phyloP scores from a whole-genome alignment of 495 filamentous ascomycete genomes.

The Mycothermus thermophilus region DNA sequence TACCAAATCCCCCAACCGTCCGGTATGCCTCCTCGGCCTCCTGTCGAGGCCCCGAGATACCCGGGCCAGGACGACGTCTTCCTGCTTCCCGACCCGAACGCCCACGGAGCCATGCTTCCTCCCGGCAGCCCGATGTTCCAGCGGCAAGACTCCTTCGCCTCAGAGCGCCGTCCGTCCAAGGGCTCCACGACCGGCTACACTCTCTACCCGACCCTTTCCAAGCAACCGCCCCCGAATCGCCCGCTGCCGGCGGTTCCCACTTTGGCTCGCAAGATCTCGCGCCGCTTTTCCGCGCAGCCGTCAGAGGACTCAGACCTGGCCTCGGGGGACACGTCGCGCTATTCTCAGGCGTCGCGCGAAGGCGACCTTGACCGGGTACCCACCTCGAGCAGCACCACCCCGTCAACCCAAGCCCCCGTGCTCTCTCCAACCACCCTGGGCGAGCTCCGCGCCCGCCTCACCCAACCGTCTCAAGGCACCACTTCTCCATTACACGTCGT shows the following conservation, averaged over 20 bases:
- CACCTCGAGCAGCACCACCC: not conserved
- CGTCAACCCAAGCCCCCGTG: not conserved
- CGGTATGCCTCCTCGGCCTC: conserved; percentile 3
- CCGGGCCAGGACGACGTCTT: conserved; percentile 5
- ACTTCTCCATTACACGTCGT: conserved; percentile 7
- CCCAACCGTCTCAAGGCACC: too few species aligned
- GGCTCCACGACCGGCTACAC: conserved; percentile 11
- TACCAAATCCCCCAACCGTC: not conserved
- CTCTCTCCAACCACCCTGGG: conserved; percentile 1
- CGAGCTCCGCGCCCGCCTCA: conserved; percentile 1
- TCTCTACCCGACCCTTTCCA: conserved; percentile 14
- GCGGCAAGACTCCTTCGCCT: conserved; percentile 11
- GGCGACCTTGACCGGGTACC: conserved; percentile 6
- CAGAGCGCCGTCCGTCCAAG: conserved; percentile 14
- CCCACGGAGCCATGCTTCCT: not conserved
- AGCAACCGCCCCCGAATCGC: conserved; percentile 8
- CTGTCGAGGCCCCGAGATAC: conserved; percentile 3
- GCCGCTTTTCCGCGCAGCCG: conserved; percentile 8
- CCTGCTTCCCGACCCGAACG: not conserved
- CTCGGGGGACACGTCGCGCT: conserved; percentile 7
- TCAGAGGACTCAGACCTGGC: conserved; percentile 8
- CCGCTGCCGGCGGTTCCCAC: conserved; percentile 15
- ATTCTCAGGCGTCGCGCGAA: conserved; percentile 5
- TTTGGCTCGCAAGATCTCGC: conserved; percentile 3
- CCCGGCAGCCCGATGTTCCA: conserved; percentile 4